Evolutionary conservation across 2,329 filamentous ascomycete species (phyloP).

Genomic region (Pseudogymnoascus sp.): DNA sequence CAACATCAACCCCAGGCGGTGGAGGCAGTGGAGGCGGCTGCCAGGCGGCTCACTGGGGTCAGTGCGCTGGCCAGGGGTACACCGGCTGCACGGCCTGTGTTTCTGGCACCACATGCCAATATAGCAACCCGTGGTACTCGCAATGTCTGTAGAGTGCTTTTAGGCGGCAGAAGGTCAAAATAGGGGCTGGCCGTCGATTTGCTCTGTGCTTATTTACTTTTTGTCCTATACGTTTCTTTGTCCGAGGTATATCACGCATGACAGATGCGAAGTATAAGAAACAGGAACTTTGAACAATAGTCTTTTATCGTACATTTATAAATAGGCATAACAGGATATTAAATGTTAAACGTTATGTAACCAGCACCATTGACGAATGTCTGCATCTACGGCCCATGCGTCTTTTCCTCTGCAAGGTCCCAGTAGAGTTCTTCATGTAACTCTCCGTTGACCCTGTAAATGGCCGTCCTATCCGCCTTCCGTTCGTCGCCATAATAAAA

Average conservation of each 20-base stretch:
- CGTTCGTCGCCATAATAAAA: constrained; percentile 47
- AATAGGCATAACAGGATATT: background rate
- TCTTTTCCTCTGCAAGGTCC: constrained; percentile 31
- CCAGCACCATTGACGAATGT: constrained; percentile 35
- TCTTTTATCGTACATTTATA: too few species aligned
- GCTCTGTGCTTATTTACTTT: too few species aligned
- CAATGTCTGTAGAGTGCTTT: constrained; percentile 4
- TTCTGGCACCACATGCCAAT: constrained; percentile 19
- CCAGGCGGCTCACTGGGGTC: constrained; percentile 18
- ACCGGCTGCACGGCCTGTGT: constrained; percentile 25
- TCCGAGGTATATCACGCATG: too few species aligned
- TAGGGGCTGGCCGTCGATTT: too few species aligned
- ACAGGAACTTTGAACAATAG: too few species aligned
- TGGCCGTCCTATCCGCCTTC: constrained; percentile 31
- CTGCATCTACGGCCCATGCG: constrained; percentile 37
- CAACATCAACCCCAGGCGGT: too few species aligned
- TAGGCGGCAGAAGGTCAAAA: too few species aligned
- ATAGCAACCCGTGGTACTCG: constrained; percentile 13
- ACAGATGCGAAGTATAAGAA: too few species aligned
- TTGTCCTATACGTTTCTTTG: too few species aligned
- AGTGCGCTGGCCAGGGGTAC: constrained; percentile 29
- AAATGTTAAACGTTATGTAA: constrained; percentile 17
- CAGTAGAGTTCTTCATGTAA: constrained; percentile 35
- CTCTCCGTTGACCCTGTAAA: constrained; percentile 30
- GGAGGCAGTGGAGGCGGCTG: too few species aligned